Evolutionary conservation across 192 early-diverging fungal genomes (phyloP), one percentile per base, ranked within the genome.

Genomic region (Podila epicladia): DNA sequence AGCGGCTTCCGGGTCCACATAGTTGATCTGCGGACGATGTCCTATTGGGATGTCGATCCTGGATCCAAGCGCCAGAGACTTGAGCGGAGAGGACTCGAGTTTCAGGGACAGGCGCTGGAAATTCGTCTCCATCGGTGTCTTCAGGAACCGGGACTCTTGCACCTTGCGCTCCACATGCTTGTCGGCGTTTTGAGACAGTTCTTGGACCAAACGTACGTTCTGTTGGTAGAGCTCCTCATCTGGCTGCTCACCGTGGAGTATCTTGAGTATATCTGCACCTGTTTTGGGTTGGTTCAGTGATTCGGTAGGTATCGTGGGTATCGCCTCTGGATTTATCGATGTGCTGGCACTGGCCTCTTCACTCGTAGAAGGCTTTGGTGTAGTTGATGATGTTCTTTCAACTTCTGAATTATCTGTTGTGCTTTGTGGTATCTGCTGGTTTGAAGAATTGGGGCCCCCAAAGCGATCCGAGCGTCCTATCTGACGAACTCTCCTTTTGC

Each of bases 21-120:
- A 73, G 64, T 80, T 80, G 61, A 80, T 17, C 1, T 71, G 77
- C 26, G 51, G 65, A 13, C 71, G 77, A 3, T 59, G 57, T 0
- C 51, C 12, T 12, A 68, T 17, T 2, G 77, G 77, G 11, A 80
- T 29, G 33, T 58, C 55, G 51, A 65, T 41, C 13, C 66, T 65
- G 24, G 63, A 73, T 4, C 50, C 57, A 8, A 26, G 32, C 11
- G 48, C n/a, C n/a, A 80, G 53, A 2, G 62, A 55, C 26, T 59
- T 57, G 8, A 80, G 49, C 13, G 51, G 41, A 32, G 24, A 73
- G 17, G 72, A 66, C 15, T 80, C 77, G 13, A 80, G 13, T 35
- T 58, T 38, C 9, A 80, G 12, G 1, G 77, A 80, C 9, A 59
- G 26, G 2, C 41, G 57, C 37, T 80, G 77, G 45, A 80, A 80